Conservation (phyloP, 257 asterid genomes). For the Paraleonurus japonicus region DNA sequence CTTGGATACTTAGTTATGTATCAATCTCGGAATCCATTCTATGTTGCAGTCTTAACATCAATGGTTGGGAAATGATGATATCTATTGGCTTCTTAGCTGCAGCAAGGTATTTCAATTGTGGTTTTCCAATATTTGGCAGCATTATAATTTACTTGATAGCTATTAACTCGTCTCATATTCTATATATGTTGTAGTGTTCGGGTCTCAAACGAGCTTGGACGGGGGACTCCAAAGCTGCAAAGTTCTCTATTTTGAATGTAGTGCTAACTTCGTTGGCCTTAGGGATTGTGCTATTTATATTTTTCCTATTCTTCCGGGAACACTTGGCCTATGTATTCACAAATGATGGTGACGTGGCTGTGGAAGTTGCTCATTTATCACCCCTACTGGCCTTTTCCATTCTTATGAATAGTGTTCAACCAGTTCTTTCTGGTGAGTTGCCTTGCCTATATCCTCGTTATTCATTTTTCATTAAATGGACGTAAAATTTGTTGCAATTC, state of each 20-base stretch:
- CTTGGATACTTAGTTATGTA: not conserved
- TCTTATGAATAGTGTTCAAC: conserved; percentile 62
- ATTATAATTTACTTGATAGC: not conserved
- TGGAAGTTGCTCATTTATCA: conserved; percentile 49
- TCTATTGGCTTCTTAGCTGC: conserved; percentile 70
- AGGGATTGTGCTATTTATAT: conserved; percentile 43
- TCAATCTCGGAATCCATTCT: not conserved
- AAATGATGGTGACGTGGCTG: conserved; percentile 35
- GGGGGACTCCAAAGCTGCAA: conserved; percentile 63
- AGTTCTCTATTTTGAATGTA: conserved; percentile 42
- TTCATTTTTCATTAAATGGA: not conserved
- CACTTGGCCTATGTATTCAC: conserved; percentile 63
- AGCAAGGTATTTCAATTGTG: conserved; percentile 45
- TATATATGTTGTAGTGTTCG: conserved; percentile 48
- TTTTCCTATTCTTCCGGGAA: conserved; percentile 52
- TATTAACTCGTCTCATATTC: not conserved
- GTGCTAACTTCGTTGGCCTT: conserved; percentile 46
- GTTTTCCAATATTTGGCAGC: not conserved
- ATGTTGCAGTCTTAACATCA: conserved; percentile 62
- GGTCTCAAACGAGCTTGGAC: conserved; percentile 71
- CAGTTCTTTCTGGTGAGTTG: conserved; percentile 61
- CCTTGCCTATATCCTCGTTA: not conserved
- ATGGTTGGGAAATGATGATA: conserved; percentile 82
- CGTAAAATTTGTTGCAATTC: not conserved
- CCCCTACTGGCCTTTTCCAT: conserved; percentile 65